These are phyloP conservation scores for Misopates orontium DNA, from an alignment of 257 asterid genomes.

Conservation along the genomic window DNA sequence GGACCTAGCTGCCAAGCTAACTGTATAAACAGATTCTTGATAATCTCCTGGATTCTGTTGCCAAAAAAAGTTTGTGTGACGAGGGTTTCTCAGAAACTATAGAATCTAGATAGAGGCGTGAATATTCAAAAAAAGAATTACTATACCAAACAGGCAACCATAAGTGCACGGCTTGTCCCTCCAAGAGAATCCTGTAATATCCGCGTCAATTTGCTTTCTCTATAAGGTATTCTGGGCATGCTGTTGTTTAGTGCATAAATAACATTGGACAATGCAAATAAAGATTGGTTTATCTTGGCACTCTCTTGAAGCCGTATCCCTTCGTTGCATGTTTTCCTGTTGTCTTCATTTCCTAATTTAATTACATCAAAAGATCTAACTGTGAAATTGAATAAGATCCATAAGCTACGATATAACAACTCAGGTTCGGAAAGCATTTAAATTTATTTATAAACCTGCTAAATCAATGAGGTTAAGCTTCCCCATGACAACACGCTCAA, in stretches of 20 bases:
- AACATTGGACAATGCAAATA: conserved; percentile 84
- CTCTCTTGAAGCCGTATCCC: conserved; percentile 95
- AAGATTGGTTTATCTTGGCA: conserved; percentile 88
- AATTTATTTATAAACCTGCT: conserved; percentile 59
- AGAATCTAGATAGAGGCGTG: neutral
- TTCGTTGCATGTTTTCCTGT: conserved; percentile 68
- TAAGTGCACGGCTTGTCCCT: conserved; percentile 78
- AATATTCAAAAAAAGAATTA: conserved; percentile 2
- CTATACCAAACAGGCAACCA: conserved; percentile 90
- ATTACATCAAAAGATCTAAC: conserved; percentile 14
- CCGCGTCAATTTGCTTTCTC: conserved; percentile 93
- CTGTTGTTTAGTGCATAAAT: conserved; percentile 75
- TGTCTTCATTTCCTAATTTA: conserved; percentile 81
- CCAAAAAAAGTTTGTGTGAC: conserved; percentile 16
- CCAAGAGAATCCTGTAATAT: conserved; percentile 96
- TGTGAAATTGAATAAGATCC: conserved; percentile 6
- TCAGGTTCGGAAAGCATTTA: neutral
- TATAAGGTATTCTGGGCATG: conserved; percentile 65
- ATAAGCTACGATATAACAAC: neutral
- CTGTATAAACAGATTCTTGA: conserved; percentile 88
- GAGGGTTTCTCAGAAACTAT: neutral
- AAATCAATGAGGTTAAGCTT: conserved; percentile 90
- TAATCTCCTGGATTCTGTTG: conserved; percentile 88
- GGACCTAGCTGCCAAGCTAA: conserved; percentile 89
- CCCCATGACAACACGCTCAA: conserved; percentile 44